Evolutionary conservation across 2,329 filamentous ascomycete genomes (phyloP), one percentile per base, ranked within the genome.

Genomic region (Ambrosiella xylebori): DNA sequence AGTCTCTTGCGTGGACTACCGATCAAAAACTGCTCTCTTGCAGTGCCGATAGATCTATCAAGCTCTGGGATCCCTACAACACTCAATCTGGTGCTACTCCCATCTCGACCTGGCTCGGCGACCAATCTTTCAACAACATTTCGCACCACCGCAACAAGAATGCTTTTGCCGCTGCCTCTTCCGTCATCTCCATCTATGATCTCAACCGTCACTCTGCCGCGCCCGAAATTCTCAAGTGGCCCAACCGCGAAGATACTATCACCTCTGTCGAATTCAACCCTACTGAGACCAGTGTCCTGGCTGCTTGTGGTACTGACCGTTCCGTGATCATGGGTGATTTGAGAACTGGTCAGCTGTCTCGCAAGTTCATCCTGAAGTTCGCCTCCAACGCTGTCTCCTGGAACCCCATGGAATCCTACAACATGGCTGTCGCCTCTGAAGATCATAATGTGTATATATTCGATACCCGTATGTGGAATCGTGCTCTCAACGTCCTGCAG

Each of bases 381-480:
- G 82, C 89, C 41, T 85, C 81, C 60, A 96, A 95, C 72, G 79
- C 83, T 54, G 77, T 96, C 56, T 78, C 85, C 49, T 98, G 91
- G 88, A 96, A 96, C 64, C 93, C 93, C 0, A 93, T 96, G 84
- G 90, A 95, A 70, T 86, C 89, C 7, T 95, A 95, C 76, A 95
- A 97, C 72, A 84, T 97, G 66, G 91, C 89, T 13, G 82, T 90
- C 37, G 93, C 88, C 11, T 94, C 86, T 64, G 93, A 98, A 74
- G 93, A 97, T 66, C 91, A 96, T 73, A 94, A 95, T 69, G 78
- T 86, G 63, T 75, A 75, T 63, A 79, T 96, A 61, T 98, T 98
- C 66, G 93, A 98, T 70, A 94, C 94, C 80, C 81, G 93, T 64
- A 91, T 88, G 67, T 85, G 95, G 69, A 82, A 87, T 64, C 83